Base-by-base conservation (phyloP, 2,329 filamentous ascomycete species). In the Bipolaris zeicola region DNA sequence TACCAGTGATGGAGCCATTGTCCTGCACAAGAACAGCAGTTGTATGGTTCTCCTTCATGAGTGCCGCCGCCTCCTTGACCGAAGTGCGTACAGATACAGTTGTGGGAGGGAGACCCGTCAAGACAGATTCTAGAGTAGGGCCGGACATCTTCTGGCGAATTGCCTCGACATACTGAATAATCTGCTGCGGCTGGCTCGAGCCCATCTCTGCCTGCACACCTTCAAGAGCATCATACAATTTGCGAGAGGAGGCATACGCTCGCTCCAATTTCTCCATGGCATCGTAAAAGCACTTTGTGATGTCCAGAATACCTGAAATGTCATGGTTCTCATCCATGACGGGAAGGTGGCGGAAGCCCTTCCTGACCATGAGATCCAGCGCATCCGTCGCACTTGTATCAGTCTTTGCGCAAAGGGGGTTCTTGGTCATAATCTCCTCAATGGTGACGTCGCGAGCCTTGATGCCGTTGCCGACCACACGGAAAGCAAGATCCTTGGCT, bases 281-380 rank as follows among this genome's bases (percentile, higher is more conserved):
- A 79, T 99, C 95, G 79, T 99, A 99, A 79, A 99, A 99, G 80
- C 95, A 99, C 80, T 98, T 99, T 55, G 95, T 99, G 69, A 99
- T 99, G 78, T 99, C 95, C 52, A 99, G 82, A 65, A 99, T 93
- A 81, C 95, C 95, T 6, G 93, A 96, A 61, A 99, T 99, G 73
- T 99, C 94, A 79, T 99, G 95, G 77, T 99, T 98, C 82, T 99
- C 95, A 78, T 99, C 95, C 95, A 99, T 99, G 64, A 99, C 95
- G 3, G 95, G 95, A 73, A 99, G 79, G 81, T 99, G 95, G 67
- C 95, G 88, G 83, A 99, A 99, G 16, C 95, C 95, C 80, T 98
- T 98, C 68, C 94, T 86, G 55, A 99, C 95, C 95, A 99, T 99
- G 55, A 98, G 84, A 77, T 99, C 94, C 62, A 99, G 81, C 31